phyloP scores from a whole-genome alignment of 441 rosid species.

The Populus hybrid region DNA sequence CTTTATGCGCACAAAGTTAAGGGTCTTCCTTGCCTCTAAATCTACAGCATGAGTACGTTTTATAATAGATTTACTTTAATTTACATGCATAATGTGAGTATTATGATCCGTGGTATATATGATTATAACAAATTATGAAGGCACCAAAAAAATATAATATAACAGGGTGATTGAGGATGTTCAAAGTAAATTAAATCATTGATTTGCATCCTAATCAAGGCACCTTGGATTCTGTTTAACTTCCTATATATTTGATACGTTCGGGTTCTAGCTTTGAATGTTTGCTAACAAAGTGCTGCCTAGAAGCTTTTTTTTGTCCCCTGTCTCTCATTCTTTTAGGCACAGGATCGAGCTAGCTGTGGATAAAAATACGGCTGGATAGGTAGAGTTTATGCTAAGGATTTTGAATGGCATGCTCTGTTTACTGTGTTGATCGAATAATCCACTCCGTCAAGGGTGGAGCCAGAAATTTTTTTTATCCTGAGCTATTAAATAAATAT shows the following conservation, averaged over 20 bases:
- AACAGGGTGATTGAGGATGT: not conserved
- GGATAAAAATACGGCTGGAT: not conserved
- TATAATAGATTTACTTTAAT: not conserved
- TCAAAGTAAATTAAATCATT: not conserved
- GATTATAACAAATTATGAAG: not conserved
- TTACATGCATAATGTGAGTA: not conserved
- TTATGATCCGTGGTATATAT: not conserved
- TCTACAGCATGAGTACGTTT: not conserved
- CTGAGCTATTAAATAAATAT: too few species aligned
- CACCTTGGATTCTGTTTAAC: conserved; percentile 45
- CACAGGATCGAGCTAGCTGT: not conserved
- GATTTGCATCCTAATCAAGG: conserved; percentile 16
- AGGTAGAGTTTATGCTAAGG: not conserved
- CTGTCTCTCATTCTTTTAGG: not conserved
- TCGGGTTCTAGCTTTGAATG: conserved; percentile 7
- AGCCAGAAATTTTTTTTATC: too few species aligned
- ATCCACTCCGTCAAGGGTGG: not conserved
- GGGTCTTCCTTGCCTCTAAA: not conserved
- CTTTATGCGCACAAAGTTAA: conserved; percentile 33
- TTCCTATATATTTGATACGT: conserved; percentile 9
- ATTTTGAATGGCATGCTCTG: not conserved
- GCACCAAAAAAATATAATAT: not conserved
- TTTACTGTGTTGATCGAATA: not conserved
- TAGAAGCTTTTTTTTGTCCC: not conserved
- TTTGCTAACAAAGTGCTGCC: conserved; percentile 23